Evolutionary conservation across 495 filamentous ascomycete species (phyloP).

Genomic region (Glarea lozoyensis): DNA sequence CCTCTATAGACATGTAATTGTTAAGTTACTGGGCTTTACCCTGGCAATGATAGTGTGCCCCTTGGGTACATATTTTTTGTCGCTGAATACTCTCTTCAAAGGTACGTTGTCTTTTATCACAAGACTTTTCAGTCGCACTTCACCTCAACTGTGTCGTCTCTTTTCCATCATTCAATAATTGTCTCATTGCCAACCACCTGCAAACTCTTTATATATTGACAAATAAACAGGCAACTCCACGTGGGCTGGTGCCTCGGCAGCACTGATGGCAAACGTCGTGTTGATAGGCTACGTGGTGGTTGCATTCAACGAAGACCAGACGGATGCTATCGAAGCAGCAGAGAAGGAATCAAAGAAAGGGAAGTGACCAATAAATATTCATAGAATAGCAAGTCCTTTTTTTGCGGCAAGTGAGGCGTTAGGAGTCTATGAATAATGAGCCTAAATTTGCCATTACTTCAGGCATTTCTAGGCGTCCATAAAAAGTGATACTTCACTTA

Average conservation of each 20-base stretch:
- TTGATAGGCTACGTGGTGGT: conserved; percentile 86
- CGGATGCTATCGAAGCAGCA: conserved; percentile 31
- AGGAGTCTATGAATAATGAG: too few relatives aligned
- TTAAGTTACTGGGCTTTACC: conserved; percentile 83
- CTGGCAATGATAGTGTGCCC: conserved; percentile 82
- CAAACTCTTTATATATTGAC: too few relatives aligned
- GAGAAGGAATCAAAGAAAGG: conserved; percentile 42
- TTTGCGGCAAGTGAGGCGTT: too few relatives aligned
- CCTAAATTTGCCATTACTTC: too few relatives aligned
- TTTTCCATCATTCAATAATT: too few relatives aligned
- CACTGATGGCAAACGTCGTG: conserved; percentile 84
- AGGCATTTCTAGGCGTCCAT: too few relatives aligned
- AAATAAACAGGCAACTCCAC: conserved; percentile 65
- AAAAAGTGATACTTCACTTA: too few relatives aligned
- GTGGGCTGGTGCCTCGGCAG: conserved; percentile 74
- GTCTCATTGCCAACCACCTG: too few relatives aligned
- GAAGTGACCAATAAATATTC: too few relatives aligned
- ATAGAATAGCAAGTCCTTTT: too few relatives aligned
- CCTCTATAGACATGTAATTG: conserved; percentile 63
- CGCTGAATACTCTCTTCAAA: conserved; percentile 63
- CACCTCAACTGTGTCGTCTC: too few relatives aligned
- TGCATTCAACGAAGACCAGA: conserved; percentile 85
- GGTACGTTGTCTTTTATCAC: conserved; percentile 41
- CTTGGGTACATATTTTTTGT: conserved; percentile 79
- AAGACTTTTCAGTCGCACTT: background rate